A percentile compares a stretch with the other conserved stretches of the same genome.
Conservation (phyloP, 2,329 filamentous ascomycete genomes). For the Claviceps sp. region DNA sequence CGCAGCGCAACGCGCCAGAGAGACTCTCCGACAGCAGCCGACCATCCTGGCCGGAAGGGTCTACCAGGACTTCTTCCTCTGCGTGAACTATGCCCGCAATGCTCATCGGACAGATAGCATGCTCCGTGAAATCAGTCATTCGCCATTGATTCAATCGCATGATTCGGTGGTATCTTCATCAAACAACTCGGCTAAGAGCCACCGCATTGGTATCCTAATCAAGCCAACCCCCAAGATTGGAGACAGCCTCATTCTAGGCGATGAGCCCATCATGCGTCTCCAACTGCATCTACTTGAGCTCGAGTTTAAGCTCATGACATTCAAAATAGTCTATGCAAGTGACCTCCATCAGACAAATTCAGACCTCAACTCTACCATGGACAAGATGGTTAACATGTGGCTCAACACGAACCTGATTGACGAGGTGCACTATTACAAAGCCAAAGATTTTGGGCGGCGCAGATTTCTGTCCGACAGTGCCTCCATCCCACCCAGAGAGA, state of each 20-base stretch:
- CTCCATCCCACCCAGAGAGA: conserved; percentile 9
- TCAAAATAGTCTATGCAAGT: conserved; percentile 16
- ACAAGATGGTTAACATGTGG: conserved; percentile 16
- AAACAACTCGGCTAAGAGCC: conserved; percentile 11
- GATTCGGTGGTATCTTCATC: conserved; percentile 12
- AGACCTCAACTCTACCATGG: conserved; percentile 12
- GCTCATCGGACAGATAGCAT: conserved; percentile 8
- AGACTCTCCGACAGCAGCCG: conserved; percentile 13
- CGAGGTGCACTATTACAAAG: conserved; percentile 16
- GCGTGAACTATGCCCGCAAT: conserved; percentile 16
- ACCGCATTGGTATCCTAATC: conserved; percentile 9
- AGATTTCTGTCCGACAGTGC: conserved; percentile 4
- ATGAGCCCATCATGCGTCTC: conserved; percentile 15
- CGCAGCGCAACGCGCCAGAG: conserved; percentile 15
- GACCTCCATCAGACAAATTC: conserved; percentile 11
- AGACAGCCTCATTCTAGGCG: conserved; percentile 10
- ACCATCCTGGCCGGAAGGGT: conserved; percentile 10
- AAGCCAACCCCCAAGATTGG: conserved; percentile 12
- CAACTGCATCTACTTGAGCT: conserved; percentile 16
- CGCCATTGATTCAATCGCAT: conserved; percentile 11
- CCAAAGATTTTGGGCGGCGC: conserved; percentile 15
- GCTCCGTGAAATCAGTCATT: conserved; percentile 10
- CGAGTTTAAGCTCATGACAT: conserved; percentile 17
- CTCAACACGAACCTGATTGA: conserved; percentile 16
- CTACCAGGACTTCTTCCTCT: conserved; percentile 17